phyloP scores from a whole-genome alignment of 2,329 filamentous ascomycete genomes.

The Capronia epimyces region DNA sequence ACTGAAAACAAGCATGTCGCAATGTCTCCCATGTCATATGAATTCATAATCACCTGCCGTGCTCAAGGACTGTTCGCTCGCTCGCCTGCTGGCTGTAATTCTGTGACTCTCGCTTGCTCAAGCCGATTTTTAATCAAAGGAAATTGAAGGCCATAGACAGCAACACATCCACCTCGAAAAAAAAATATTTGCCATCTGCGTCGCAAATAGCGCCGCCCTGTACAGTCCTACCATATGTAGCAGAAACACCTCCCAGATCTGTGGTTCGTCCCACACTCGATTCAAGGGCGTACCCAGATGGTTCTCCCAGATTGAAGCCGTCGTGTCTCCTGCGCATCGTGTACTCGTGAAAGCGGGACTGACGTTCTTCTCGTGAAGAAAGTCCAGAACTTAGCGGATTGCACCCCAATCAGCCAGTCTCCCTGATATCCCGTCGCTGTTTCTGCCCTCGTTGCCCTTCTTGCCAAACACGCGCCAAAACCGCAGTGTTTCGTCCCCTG shows the following conservation, averaged over 20 bases:
- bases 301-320: not conserved
- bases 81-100: not conserved
- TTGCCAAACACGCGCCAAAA: constrained; percentile 97
- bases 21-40: constrained; percentile 1
- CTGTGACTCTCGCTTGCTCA: not conserved
- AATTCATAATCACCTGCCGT: constrained; percentile 6
- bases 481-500: constrained; percentile 88
- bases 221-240: not conserved
- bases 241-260: not conserved
- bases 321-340: not conserved
- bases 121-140: not conserved
- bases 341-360: not conserved
- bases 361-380: not conserved
- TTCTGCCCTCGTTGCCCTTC: constrained; percentile 63
- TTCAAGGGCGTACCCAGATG: not conserved
- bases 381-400: constrained; percentile 53
- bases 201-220: not conserved
- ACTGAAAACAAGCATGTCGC: not conserved
- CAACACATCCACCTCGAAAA: not conserved
- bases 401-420: constrained; percentile 74
- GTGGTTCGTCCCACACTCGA: not conserved
- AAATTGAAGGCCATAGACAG: not conserved
- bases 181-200: not conserved
- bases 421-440: constrained; percentile 35
- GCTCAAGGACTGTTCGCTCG: constrained; percentile 4